Base-by-base conservation (phyloP, 768 basidiomycete genomes). In the Strobilomyces echinocephalus region DNA sequence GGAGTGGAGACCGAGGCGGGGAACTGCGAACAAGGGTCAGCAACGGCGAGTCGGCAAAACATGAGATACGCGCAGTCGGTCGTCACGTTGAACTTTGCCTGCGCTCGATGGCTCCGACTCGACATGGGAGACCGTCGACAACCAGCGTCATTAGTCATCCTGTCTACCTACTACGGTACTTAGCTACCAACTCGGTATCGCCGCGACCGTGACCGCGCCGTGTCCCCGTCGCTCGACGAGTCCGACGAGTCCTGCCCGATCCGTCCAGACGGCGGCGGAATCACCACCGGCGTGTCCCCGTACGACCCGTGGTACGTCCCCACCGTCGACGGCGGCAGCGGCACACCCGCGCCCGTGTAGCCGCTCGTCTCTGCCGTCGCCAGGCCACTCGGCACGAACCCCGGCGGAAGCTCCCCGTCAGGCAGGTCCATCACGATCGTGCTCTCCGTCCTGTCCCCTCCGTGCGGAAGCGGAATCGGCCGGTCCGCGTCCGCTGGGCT, bases 1-100 rank as follows among this genome's bases (percentile, higher is more conserved):
- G 20, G 85, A 80, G 63, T 91, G 88, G 1, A 91, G 72, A 39
- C 87, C 87, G 36, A 88, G 83, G 60, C 82, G 84, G 33, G 87
- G 84, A 61, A 88, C 89, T 91, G 51, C 0, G 14, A 5, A 4
- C n/a, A 36, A 40, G n/a, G 26, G 45, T 36, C 10, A 49, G 46
- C 40, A 31, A 46, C 16, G 5, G 24, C 15, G 28, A 16, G 3
- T 5, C 11, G 12, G 16, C 6, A 16, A 1, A 15, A 5, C n/a
- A 36, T 1, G 15, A 5, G 16, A 36, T 15, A 63, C 80, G 21
- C 48, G 80, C 79, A 81, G 3, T 82, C 80, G 0, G 79, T 78
- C 0, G 74, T 66, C 40, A 81, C 80, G 53, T 81, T 81, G 69
- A 74, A 82, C 61, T 77, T 80, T 34, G 69, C 72, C 50, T 79